Conservation (phyloP, 805 yeast species). For the Spathaspora sp. region DNA sequence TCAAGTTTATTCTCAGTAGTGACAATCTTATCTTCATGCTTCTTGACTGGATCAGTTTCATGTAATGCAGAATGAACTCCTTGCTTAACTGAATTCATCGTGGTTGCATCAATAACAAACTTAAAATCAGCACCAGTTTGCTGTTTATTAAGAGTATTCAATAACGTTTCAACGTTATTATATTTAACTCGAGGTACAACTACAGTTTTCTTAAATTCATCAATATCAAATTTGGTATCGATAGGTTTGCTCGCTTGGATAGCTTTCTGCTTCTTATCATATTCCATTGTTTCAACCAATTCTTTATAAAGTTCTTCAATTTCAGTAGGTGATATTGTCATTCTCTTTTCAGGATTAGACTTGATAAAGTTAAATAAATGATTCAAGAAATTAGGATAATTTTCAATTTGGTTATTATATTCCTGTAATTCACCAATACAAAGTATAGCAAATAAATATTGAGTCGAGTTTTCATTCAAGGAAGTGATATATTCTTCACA, state of each 20-base stretch:
- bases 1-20: not conserved
- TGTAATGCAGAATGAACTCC: not conserved
- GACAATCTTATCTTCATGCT: not conserved
- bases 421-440: constrained; percentile 11
- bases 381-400: constrained; percentile 18
- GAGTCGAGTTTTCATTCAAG: constrained; percentile 6
- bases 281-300: constrained; percentile 14
- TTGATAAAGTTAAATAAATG: constrained; percentile 12
- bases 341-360: constrained; percentile 7
- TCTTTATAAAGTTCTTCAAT: constrained; percentile 18
- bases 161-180: not conserved
- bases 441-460: constrained; percentile 9
- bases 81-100: not conserved
- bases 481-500: constrained; percentile 6
- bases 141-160: not conserved
- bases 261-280: constrained; percentile 6
- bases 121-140: not conserved
- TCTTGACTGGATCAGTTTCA: not conserved
- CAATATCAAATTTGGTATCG: constrained; percentile 16
- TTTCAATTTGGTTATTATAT: constrained; percentile 15
- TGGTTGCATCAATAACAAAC: not conserved
- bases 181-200: not conserved
- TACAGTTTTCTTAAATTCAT: constrained; percentile 12
- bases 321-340: constrained; percentile 8
- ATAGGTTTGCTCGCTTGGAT: not conserved